These are phyloP conservation scores for Lindgomyces ingoldianus DNA, from an alignment of 495 filamentous ascomycete species.

Conservation along the genomic window DNA sequence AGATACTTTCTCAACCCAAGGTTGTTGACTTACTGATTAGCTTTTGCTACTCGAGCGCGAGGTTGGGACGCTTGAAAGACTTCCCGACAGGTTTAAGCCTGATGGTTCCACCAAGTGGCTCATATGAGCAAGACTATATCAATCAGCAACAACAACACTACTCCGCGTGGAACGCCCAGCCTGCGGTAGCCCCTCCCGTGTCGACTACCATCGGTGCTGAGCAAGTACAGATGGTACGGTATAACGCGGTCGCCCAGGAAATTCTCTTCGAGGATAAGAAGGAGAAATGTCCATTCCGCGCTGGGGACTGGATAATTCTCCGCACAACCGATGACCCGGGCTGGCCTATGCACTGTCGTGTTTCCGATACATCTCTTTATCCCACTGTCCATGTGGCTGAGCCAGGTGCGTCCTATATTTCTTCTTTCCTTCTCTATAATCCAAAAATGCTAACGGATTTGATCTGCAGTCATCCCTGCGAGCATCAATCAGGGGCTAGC, in stretches of 20 bases:
- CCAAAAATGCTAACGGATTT: neutral
- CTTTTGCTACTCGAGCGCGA: conserved; percentile 71
- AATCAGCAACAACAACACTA: conserved; percentile 1
- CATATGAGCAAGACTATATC: conserved; percentile 11
- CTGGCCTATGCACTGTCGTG: conserved; percentile 47
- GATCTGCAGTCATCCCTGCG: neutral
- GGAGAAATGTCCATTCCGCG: conserved; percentile 44
- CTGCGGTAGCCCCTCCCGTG: too few relatives aligned
- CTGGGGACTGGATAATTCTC: conserved; percentile 64
- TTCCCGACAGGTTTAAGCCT: conserved; percentile 71
- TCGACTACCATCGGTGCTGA: neutral
- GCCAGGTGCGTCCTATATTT: conserved; percentile 21
- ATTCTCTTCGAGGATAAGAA: conserved; percentile 45
- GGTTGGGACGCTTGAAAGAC: conserved; percentile 51
- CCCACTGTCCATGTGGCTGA: conserved; percentile 40
- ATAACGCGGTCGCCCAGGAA: conserved; percentile 47
- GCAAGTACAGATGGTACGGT: conserved; percentile 26
- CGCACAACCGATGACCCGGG: conserved; percentile 17
- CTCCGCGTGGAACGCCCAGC: neutral
- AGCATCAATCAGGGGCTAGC: neutral
- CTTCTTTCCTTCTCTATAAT: neutral
- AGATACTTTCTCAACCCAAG: conserved; percentile 75
- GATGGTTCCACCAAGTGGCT: conserved; percentile 55
- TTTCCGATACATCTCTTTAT: conserved; percentile 45
- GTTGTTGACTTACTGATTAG: conserved; percentile 86